Percentiles rank a stretch among this genome's conserved stretches.
phyloP scores from a whole-genome alignment of 2,329 filamentous ascomycete species.

The Paracamarosporium sp. region DNA sequence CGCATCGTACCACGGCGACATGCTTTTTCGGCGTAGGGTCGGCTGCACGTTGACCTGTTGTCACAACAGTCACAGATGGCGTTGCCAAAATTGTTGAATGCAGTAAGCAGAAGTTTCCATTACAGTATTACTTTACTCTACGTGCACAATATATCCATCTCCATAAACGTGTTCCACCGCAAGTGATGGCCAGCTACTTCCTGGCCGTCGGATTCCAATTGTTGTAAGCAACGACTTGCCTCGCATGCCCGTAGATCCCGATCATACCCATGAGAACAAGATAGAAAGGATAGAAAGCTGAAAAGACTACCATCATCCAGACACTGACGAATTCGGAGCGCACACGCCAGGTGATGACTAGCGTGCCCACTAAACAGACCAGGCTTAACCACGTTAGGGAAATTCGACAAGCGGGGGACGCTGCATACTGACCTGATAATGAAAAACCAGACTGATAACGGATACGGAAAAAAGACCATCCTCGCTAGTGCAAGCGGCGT shows the following conservation, averaged over 20 bases:
- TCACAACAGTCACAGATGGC: not conserved
- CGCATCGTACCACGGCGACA: not conserved
- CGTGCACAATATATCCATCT: not conserved
- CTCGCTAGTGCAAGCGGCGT: conserved; percentile 37
- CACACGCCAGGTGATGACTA: conserved; percentile 50
- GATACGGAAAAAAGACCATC: conserved; percentile 53
- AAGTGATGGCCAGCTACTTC: conserved; percentile 9
- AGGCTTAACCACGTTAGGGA: conserved; percentile 26
- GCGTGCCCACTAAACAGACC: conserved; percentile 48
- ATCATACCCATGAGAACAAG: conserved; percentile 49
- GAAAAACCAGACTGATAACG: conserved; percentile 52
- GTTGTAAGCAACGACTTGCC: conserved; percentile 50
- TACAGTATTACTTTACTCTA: not conserved
- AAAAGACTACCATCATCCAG: conserved; percentile 48
- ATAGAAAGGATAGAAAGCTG: conserved; percentile 49
- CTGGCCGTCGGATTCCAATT: conserved; percentile 53
- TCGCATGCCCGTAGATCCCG: conserved; percentile 51
- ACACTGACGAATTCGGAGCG: conserved; percentile 50
- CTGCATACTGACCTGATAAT: conserved; percentile 40
- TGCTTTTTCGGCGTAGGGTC: no score
- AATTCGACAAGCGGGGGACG: not conserved
- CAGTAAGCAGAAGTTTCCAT: not conserved
- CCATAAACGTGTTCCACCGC: not conserved
- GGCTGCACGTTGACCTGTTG: not conserved
- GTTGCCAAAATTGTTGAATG: not conserved